These are phyloP conservation scores for Phylloporus arenicola DNA, from an alignment of 768 basidiomycete genomes.

Conservation along the genomic window DNA sequence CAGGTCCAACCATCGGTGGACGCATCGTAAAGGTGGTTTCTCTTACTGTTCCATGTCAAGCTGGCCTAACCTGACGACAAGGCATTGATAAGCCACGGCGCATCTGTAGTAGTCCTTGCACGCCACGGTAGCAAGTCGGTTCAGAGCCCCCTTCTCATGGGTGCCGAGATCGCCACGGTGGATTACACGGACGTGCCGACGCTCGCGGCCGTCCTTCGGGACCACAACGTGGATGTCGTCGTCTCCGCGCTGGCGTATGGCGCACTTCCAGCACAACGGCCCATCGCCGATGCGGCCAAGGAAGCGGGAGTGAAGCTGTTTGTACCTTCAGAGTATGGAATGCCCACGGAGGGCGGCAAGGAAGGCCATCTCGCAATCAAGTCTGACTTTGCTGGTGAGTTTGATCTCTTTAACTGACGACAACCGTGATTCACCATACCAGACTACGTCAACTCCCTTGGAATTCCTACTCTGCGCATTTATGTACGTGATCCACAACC, in stretches of 20 bases:
- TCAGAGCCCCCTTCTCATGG: constrained; percentile 17
- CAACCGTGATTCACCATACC: not conserved
- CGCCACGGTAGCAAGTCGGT: constrained; percentile 20
- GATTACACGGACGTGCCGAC: constrained; percentile 24
- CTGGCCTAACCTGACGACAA: constrained; percentile 1
- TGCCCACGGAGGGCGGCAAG: constrained; percentile 30
- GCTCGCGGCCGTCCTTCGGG: constrained; percentile 24
- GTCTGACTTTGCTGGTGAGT: constrained; percentile 26
- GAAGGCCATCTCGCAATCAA: constrained; percentile 24
- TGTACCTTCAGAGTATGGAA: constrained; percentile 36
- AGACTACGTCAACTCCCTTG: constrained; percentile 29
- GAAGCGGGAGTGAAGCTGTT: constrained; percentile 35
- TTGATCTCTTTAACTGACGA: not conserved
- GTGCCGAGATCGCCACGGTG: constrained; percentile 25
- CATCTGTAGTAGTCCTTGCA: constrained; percentile 23
- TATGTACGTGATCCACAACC: constrained; percentile 21
- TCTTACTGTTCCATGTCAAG: not conserved
- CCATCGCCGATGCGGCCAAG: constrained; percentile 33
- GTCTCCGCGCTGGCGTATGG: constrained; percentile 30
- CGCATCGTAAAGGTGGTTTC: constrained; percentile 26
- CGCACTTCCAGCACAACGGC: constrained; percentile 22
- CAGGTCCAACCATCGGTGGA: constrained; percentile 32
- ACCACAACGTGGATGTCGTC: constrained; percentile 32
- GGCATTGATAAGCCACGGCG: constrained; percentile 19
- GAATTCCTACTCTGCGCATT: constrained; percentile 28